These are phyloP conservation scores for Trichosporon ovoides DNA, from an alignment of 1,284 basidiomycete genomes.

Conservation along the genomic window DNA sequence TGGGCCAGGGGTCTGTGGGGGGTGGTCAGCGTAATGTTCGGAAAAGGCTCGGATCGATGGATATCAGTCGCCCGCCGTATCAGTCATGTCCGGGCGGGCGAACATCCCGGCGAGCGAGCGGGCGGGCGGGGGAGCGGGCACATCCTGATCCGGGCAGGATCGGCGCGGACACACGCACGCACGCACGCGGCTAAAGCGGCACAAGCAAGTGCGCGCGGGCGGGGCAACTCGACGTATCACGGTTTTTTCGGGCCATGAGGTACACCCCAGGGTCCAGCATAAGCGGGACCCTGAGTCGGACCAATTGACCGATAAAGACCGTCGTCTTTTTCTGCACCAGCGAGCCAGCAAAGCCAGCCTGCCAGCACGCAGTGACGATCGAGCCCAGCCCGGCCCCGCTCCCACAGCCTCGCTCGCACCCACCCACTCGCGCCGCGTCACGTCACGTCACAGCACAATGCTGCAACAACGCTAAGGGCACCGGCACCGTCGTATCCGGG, in stretches of 20 bases:
- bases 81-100: too few species aligned
- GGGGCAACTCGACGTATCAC: conserved; percentile 5
- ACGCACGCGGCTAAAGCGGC: background rate
- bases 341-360: too few species aligned
- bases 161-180: too few species aligned
- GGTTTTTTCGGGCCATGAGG: conserved; percentile 4
- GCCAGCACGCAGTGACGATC: too few species aligned
- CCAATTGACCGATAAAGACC: conserved; percentile 7
- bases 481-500: conserved; percentile 28
- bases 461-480: background rate
- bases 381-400: background rate
- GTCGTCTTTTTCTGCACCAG: background rate
- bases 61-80: background rate
- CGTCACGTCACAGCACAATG: background rate
- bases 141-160: background rate
- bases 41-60: conserved; percentile 1
- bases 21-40: background rate
- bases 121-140: background rate
- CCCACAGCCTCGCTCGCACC: background rate
- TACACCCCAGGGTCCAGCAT: background rate
- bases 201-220: too few species aligned
- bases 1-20: conserved; percentile 55
- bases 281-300: background rate
- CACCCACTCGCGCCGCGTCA: background rate
- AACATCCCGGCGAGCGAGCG: too few species aligned